phyloP scores from a whole-genome alignment of 2,329 filamentous ascomycete genomes.

The Fusarium agapanthi region DNA sequence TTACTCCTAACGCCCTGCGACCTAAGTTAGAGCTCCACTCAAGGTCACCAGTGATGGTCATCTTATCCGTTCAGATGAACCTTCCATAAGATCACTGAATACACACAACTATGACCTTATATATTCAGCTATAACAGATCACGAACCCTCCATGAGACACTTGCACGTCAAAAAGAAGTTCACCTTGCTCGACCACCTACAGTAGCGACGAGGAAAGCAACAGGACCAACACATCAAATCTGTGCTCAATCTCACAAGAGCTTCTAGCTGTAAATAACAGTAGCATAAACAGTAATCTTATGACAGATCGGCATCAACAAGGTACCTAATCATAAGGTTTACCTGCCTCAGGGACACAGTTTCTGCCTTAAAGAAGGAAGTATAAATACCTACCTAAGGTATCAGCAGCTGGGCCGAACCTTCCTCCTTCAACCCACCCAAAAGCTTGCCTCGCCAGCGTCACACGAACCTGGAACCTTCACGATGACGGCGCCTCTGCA shows the following conservation, averaged over 20 bases:
- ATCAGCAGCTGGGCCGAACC: not conserved
- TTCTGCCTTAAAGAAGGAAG: not conserved
- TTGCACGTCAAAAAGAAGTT: too few relatives aligned
- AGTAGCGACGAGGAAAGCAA: too few relatives aligned
- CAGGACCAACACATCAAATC: too few relatives aligned
- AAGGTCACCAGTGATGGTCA: not conserved
- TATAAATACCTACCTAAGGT: not conserved
- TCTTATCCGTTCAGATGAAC: not conserved
- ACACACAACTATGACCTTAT: not conserved
- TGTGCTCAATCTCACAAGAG: too few relatives aligned
- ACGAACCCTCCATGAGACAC: too few relatives aligned
- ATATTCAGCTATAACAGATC: too few relatives aligned
- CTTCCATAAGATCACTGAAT: not conserved
- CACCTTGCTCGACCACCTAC: too few relatives aligned
- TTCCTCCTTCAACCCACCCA: not conserved
- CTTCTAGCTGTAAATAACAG: not conserved
- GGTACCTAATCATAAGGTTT: not conserved
- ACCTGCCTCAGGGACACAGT: not conserved
- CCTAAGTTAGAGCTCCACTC: not conserved
- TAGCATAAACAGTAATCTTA: not conserved
- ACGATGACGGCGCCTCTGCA: constrained; percentile 64
- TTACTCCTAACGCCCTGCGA: not conserved
- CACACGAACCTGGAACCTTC: not conserved
- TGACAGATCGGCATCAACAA: not conserved
- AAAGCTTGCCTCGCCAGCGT: not conserved